These are phyloP conservation scores for Boletus rubropictus DNA, from an alignment of 768 basidiomycete genomes.

Conservation along the genomic window DNA sequence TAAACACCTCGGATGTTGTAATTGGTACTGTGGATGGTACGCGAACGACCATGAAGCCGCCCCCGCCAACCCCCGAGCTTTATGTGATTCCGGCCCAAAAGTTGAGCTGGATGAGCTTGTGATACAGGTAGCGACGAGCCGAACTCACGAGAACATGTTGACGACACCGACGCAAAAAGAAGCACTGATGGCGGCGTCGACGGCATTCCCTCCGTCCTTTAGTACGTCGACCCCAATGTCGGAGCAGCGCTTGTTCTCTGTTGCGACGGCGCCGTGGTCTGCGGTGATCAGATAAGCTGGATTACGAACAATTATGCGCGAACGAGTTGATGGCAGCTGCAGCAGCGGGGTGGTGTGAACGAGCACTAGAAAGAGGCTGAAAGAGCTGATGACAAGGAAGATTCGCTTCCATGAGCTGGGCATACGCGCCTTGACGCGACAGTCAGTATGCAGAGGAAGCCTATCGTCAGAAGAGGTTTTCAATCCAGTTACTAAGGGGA, in stretches of 20 bases:
- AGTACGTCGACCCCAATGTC: constrained; percentile 73
- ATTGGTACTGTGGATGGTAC: constrained; percentile 48
- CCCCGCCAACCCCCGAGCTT: constrained; percentile 82
- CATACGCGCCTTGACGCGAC: background rate
- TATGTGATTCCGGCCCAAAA: background rate
- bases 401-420: constrained; percentile 11
- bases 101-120: constrained; percentile 2
- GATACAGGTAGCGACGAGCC: background rate
- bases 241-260: constrained; percentile 83
- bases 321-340: background rate
- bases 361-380: constrained; percentile 14
- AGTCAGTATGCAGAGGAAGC: constrained; percentile 19
- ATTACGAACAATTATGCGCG: constrained; percentile 32
- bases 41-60: constrained; percentile 81
- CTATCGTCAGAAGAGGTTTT: background rate
- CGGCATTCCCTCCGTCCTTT: constrained; percentile 82
- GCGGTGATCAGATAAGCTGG: constrained; percentile 57
- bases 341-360: background rate
- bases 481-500: background rate
- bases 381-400: constrained; percentile 6
- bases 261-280: constrained; percentile 78
- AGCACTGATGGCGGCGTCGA: constrained; percentile 79
- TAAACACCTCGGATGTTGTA: constrained; percentile 53
- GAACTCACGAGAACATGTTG: constrained; percentile 82
- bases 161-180: constrained; percentile 77